These are phyloP conservation scores for Tephrocybe sp. DNA, from an alignment of 768 basidiomycete genomes.

Conservation along the genomic window DNA sequence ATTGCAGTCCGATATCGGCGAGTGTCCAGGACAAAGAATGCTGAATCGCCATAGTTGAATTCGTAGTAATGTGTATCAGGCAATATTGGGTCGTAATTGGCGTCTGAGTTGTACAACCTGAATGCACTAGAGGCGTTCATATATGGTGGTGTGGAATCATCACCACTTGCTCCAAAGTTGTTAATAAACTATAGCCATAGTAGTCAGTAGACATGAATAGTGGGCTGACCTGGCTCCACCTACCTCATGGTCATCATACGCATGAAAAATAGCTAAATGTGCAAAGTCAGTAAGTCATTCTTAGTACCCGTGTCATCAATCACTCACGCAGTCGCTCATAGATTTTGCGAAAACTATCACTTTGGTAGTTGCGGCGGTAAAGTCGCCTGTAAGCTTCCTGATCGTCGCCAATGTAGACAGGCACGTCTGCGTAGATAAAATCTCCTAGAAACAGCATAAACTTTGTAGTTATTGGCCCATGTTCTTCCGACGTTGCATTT, in stretches of 20 bases:
- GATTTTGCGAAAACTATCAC: conserved; percentile 60
- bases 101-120: conserved; percentile 57
- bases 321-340: conserved; percentile 70
- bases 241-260: conserved; percentile 75
- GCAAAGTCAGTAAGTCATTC: conserved; percentile 23
- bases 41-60: conserved; percentile 63
- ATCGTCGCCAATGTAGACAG: conserved; percentile 57
- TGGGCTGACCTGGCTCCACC: not conserved
- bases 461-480: conserved; percentile 31
- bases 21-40: conserved; percentile 74
- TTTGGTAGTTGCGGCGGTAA: conserved; percentile 66
- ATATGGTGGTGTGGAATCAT: conserved; percentile 53
- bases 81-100: conserved; percentile 54
- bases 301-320: no score
- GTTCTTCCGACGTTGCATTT: conserved; percentile 7
- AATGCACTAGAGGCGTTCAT: conserved; percentile 59
- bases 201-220: not conserved
- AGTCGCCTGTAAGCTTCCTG: conserved; percentile 58
- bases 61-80: conserved; percentile 52
- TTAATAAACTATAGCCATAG: conserved; percentile 54
- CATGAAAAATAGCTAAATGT: conserved; percentile 67
- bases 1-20: conserved; percentile 16
- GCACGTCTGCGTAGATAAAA: conserved; percentile 75
- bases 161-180: conserved; percentile 59
- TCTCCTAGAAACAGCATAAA: conserved; percentile 74